Base-by-base conservation (phyloP, 495 filamentous ascomycete species). In the Aspergillus diversus region DNA sequence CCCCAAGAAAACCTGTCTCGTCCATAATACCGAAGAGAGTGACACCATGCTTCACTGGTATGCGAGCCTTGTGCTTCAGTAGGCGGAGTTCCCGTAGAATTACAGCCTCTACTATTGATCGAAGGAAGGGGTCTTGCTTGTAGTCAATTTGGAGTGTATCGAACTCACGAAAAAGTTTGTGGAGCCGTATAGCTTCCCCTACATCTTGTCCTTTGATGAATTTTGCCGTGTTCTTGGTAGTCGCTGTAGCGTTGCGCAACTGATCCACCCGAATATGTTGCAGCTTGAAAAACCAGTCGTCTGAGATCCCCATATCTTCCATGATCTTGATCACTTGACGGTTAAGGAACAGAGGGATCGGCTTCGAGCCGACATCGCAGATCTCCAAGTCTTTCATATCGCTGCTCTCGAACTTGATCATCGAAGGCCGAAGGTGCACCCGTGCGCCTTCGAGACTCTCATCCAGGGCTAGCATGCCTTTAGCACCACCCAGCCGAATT, bases 1-100 rank as follows among this genome's bases (percentile, higher is more conserved):
- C 90, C 47, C 85, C 61, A 3, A 96, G 75, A 39, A 77, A 78
- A 1, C 83, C 85, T 2, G 89, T 92, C 73, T 96, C 92, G 64
- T 96, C 92, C 84, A 96, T 90, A 32, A 96, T 79, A 9, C 92
- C 92, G 63, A 88, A 91, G 0, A 95, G 75, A 1, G 88, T 91
- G 7, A 87, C 77, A 0, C 90, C 92, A n/a, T 87, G 61, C 3
- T 78, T 67, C 1, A 96, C 82, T 0, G 80, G 86, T 47, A 95
- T 95, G 1, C 90, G 84, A 1, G 89, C 85, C 56, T 85, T 86
- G 75, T 93, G 83, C 68, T 95, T 96, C 17, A 96, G 75, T 8
- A 88, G 76, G 9, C 90, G 84, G 6, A 96, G 78, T 59, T 89
- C 82, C 7, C 77, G 77, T 2, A 94, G 73, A 3, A 91, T 77